phyloP scores from a whole-genome alignment of 805 yeast genomes.

The Starmerella apis region DNA sequence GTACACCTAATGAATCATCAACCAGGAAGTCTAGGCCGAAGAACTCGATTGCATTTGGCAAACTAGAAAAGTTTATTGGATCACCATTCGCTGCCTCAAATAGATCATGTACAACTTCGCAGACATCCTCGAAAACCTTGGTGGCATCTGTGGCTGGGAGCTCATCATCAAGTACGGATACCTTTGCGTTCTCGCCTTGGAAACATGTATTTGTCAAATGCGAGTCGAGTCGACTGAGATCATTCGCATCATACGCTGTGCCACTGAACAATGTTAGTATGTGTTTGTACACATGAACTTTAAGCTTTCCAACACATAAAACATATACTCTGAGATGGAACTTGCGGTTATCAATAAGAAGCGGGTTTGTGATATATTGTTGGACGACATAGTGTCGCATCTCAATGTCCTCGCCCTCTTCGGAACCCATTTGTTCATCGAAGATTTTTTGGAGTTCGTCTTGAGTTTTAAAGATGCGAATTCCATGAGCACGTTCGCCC shows the following conservation, averaged over 20 bases:
- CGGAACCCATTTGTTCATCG: constrained; percentile 74
- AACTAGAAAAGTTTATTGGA: constrained; percentile 72
- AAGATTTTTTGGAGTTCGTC: constrained; percentile 75
- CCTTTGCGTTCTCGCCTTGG: constrained; percentile 47
- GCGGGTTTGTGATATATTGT: constrained; percentile 60
- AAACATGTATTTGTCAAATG: constrained; percentile 92
- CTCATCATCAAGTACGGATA: constrained; percentile 55
- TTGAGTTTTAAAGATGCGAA: constrained; percentile 64
- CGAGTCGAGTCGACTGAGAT: constrained; percentile 43
- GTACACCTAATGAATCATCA: constrained; percentile 42
- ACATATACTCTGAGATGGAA: constrained; percentile 86
- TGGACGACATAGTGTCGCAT: constrained; percentile 81
- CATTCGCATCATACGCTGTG: constrained; percentile 35
- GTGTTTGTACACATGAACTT: constrained; percentile 68
- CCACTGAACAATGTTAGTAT: constrained; percentile 77
- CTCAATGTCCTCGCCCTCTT: constrained; percentile 50
- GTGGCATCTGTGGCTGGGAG: constrained; percentile 33
- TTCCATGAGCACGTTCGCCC: constrained; percentile 97
- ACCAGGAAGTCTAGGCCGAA: constrained; percentile 86
- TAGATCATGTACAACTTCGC: constrained; percentile 53
- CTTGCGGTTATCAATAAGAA: constrained; percentile 61
- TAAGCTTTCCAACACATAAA: constrained; percentile 58
- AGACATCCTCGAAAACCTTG: constrained; percentile 40
- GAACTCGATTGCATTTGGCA: constrained; percentile 71
- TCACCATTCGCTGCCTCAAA: constrained; percentile 81